Evolutionary conservation across 2,329 filamentous ascomycete species (phyloP).

Genomic region (Paecilomyces variotii): DNA sequence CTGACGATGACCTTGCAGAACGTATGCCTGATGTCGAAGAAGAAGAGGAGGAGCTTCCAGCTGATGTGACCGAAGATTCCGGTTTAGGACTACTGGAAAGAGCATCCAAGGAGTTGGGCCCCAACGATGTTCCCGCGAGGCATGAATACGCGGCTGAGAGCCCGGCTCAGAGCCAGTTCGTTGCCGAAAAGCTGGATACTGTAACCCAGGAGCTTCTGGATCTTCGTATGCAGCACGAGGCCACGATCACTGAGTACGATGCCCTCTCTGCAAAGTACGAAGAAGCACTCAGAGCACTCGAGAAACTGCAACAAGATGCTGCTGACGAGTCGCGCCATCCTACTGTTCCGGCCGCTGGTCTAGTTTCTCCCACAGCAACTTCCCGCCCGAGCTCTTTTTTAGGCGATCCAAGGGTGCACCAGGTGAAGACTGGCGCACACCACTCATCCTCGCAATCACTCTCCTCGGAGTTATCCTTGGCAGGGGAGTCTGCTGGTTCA

Average conservation of each 20-base stretch:
- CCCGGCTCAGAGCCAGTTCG: slow-evolving; percentile 73
- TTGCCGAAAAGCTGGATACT: slow-evolving; percentile 85
- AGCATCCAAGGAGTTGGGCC: slow-evolving; percentile 20
- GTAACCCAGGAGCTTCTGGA: slow-evolving; percentile 89
- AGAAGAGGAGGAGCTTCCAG: slow-evolving; percentile 15
- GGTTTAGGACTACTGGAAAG: slow-evolving; percentile 30
- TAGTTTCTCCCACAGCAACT: slow-evolving; percentile 32
- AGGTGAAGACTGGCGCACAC: slow-evolving; percentile 60
- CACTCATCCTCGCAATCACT: slow-evolving; percentile 80
- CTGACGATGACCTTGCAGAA: slow-evolving; percentile 34
- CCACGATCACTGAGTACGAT: slow-evolving; percentile 72
- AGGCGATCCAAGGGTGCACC: slow-evolving; percentile 65
- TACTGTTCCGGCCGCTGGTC: slow-evolving; percentile 37
- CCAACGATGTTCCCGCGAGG: slow-evolving; percentile 12
- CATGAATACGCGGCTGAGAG: slow-evolving; percentile 51
- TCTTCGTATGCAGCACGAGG: slow-evolving; percentile 82
- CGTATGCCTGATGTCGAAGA: slow-evolving; percentile 20
- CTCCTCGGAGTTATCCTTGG: slow-evolving; percentile 87
- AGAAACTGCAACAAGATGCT: slow-evolving; percentile 70
- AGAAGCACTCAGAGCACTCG: slow-evolving; percentile 71
- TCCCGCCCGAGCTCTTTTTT: slow-evolving; percentile 72
- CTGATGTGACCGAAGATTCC: slow-evolving; percentile 17
- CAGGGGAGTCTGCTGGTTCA: slow-evolving; percentile 64
- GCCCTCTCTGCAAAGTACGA: slow-evolving; percentile 82
- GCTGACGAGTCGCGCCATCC: slow-evolving; percentile 70